Evolutionary conservation across 2,329 filamentous ascomycete genomes (phyloP), one percentile per base, ranked within the genome.

Genomic region (Akanthomyces dipterigenus): DNA sequence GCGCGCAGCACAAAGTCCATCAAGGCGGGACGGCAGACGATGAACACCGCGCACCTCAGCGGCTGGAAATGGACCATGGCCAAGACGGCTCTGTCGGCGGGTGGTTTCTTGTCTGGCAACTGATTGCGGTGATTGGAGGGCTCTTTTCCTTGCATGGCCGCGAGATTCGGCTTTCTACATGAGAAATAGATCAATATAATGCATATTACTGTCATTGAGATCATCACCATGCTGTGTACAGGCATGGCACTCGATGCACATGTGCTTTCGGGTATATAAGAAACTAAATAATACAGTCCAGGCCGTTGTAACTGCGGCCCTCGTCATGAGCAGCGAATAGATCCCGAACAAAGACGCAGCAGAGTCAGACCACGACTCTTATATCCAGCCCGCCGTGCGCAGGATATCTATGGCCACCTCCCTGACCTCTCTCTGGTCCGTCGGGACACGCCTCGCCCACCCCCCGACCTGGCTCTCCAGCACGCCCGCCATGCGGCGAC

Each of bases 1-100:
- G 69, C 72, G 34, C 69, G 74, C n/a, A 69, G 71, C 1, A 38
- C 61, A 2, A 65, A 64, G 55, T 65, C 64, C 16, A 56, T 69
- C 14, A 67, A 65, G 53, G 50, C 48, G 9, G 66, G 67, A 43
- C 66, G 45, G 11, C 43, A 60, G 31, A 55, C 55, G 26, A 63
- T 60, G 62, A 50, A 42, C 53, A 59, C 58, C n/a, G 58, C 50
- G 42, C 62, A 63, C 20, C 40, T 55, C 26, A 60, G 48, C 31
- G 62, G 62, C n/a, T 60, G 50, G 43, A 63, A 63, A 42, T 63
- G 62, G 62, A 56, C 43, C n/a, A 20, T 63, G 24, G 36, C 57
- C 6, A 63, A 57, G 43, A 59, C 55, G 28, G 57, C 62, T 16
- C 28, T 63, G 40, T 55, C 56, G 34, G 57, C 62, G 6, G 57